Evolutionary conservation across 352 stramenopile genomes (phyloP), one percentile per base, ranked within the genome.

Genomic region (Phytopythium sindhum): DNA sequence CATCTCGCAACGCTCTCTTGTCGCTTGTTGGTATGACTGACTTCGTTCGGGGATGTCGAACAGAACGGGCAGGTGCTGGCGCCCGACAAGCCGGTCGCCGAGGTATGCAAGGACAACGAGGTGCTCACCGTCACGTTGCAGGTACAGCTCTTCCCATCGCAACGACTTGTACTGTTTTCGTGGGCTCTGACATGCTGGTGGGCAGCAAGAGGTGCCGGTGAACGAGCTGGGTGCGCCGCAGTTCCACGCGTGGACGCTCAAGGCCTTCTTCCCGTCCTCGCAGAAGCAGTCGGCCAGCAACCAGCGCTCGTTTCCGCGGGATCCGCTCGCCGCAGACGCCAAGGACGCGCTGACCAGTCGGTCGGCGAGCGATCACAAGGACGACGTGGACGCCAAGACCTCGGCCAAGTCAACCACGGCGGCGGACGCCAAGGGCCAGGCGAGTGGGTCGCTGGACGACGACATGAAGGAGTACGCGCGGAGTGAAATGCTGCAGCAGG

Each of bases 151-250:
- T 53, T 26, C 3, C 2, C 24, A n/a, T 28, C n/a, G 4, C n/a
- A 6, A 6, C n/a, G n/a, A n/a, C n/a, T n/a, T 51, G n/a, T 0
- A 23, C 19, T 48, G 45, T 26, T 21, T 15, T 55, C 15, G 21
- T 52, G 4, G 9, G 21, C 23, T 48, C 2, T 48, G 21, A 33
- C 19, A 15, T 60, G 2, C 0, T 65, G n/a, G 14, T 10, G 11
- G 33, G 33, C 63, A 95, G 78, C 85, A 91, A 76, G 78, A 90
- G 67, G 82, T 96, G 9, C 67, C 78, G 1, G 84, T 96, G 55
- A 91, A 95, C 58, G 81, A 92, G 54, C 91, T 96, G 48, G 87
- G 87, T 23, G 73, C 85, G 8, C 88, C 88, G 4, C 69, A 91
- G 64, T 64, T 93, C 17, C 78, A 65, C 12, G 24, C 72, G 3